Conservation (phyloP, 257 asterid species). For the Nicotiana obtusifolia region DNA sequence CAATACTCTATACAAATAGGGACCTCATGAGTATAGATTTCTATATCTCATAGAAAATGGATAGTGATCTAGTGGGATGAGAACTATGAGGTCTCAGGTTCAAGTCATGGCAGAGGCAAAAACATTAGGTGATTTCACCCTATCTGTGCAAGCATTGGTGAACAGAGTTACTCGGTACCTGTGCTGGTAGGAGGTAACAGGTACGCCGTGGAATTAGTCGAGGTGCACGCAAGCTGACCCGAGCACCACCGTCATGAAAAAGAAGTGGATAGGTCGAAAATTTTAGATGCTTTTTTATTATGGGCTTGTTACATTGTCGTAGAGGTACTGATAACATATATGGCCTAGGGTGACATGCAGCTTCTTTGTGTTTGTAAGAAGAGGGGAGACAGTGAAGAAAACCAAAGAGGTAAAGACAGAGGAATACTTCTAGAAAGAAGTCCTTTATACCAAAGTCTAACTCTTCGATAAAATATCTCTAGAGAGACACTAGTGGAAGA, state of each 20-base stretch:
- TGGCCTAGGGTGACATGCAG: background rate
- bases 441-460: background rate
- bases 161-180: no score
- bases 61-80: no score
- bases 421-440: background rate
- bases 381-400: background rate
- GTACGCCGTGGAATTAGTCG: no score
- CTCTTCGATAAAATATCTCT: slow-evolving; percentile 2
- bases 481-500: background rate
- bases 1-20: no score
- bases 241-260: no score
- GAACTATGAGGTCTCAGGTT: no score
- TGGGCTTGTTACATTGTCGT: background rate
- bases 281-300: background rate
- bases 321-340: slow-evolving; percentile 1
- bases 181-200: no score
- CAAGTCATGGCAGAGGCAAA: no score
- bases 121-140: no score
- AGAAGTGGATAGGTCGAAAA: background rate
- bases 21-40: background rate
- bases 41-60: background rate
- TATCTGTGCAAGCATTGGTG: no score
- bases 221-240: no score
- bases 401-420: background rate
- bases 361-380: background rate